Evolutionary conservation across 2,329 filamentous ascomycete species (phyloP), one percentile per base, ranked within the genome.

Genomic region (Colletotrichum tamarilloi): DNA sequence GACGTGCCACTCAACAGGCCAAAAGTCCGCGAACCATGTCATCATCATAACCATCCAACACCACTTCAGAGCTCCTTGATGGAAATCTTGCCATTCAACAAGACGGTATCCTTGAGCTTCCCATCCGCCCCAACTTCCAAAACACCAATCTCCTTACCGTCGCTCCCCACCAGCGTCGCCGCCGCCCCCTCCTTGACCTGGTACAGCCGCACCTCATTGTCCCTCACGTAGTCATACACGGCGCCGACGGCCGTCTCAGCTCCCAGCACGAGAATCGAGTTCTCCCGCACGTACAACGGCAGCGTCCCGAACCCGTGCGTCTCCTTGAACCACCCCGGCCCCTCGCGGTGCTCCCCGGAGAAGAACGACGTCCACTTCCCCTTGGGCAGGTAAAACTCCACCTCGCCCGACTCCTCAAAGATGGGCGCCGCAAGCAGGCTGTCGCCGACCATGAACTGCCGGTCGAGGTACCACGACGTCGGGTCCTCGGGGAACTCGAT

Each of bases 401-500:
- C 91, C 46, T 87, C 87, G 0, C 90, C 91, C 1, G 86, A 85
- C 78, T 93, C 89, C 12, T 88, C 86, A 74, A 92, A 93, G 2
- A 93, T 84, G 1, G 92, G 92, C 1, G 91, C 90, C 5, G 91
- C 90, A 8, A 94, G 82, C 42, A 94, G 80, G 63, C 86, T 87
- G 19, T 87, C 86, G 2, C 93, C 93, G n/a, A 94, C 84, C 89
- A 94, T 92, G 81, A 93, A 94, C 79, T 94, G 91, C 38, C 90
- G 88, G 80, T 95, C 92, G 58, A 93, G 85, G 64, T 85, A 87
- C 88, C 92, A 94, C 0, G 89, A 84, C 5, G 90, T 93, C n/a
- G 88, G 87, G 77, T 95, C 93, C 2, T 91, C 86, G 1, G 92
- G 92, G 77, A 94, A 94, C 81, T 94, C 92, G 38, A 94, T 84